Percentiles rank a stretch among this genome's conserved stretches.
phyloP scores from a whole-genome alignment of 345 rosid genomes.

The Brassica rapa region DNA sequence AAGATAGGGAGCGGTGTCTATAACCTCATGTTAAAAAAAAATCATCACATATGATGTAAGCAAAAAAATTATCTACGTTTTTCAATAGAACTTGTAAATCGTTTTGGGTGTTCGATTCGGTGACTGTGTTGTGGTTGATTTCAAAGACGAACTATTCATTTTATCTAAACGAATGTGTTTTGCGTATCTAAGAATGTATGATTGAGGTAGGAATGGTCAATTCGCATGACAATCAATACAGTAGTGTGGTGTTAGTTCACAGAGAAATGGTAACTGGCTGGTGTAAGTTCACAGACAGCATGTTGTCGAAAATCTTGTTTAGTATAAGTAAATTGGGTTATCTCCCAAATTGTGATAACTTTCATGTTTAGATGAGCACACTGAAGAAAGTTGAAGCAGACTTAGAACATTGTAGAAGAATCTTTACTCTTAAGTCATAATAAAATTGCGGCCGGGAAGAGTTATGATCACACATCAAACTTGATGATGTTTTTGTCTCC shows the following conservation, averaged over 20 bases:
- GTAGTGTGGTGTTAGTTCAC: neutral
- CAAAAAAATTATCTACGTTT: constrained; percentile 25
- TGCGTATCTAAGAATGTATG: neutral
- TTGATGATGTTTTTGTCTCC: no score
- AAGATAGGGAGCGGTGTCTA: constrained; percentile 35
- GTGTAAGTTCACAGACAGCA: no score
- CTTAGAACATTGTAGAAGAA: no score
- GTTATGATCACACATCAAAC: no score
- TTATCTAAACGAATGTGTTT: constrained; percentile 19
- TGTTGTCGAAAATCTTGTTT: no score
- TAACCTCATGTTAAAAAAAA: constrained; percentile 3
- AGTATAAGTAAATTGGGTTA: no score
- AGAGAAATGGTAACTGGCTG: neutral
- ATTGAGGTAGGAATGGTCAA: neutral
- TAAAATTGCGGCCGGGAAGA: no score
- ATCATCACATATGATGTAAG: neutral
- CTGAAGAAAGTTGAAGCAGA: no score
- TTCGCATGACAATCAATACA: neutral
- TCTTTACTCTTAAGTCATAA: no score
- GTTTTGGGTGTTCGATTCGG: constrained; percentile 20
- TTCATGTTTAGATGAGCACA: no score
- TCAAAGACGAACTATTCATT: constrained; percentile 17
- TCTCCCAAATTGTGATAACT: no score
- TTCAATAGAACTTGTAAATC: constrained; percentile 31
- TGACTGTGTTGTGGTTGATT: constrained; percentile 27